A percentile compares a stretch with the other conserved stretches of the same genome.
Conservation (phyloP, 2,329 filamentous ascomycete species). For the Pestalotiopsis sp. region DNA sequence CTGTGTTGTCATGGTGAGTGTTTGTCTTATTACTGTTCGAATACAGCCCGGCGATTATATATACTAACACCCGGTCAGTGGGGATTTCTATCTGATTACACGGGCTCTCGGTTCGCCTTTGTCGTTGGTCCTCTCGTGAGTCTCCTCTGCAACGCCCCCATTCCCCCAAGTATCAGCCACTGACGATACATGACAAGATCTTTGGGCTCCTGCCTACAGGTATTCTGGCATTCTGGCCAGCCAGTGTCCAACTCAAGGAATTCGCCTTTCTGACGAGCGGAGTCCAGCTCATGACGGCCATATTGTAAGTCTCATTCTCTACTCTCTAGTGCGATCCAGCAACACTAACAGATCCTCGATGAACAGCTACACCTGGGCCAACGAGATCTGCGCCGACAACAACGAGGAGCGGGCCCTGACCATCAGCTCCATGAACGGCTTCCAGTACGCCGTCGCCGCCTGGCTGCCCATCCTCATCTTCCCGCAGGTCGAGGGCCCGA, state of each 20-base stretch:
- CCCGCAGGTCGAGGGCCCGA: slow-evolving; percentile 5
- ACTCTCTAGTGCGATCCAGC: not conserved
- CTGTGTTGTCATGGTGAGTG: slow-evolving; percentile 4
- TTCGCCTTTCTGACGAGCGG: slow-evolving; percentile 3
- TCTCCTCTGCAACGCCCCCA: not conserved
- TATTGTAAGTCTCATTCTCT: slow-evolving; percentile 4
- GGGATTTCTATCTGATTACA: slow-evolving; percentile 13
- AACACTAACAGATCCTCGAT: not conserved
- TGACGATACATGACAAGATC: not conserved
- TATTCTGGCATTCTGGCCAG: slow-evolving; percentile 10
- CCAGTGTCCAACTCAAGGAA: slow-evolving; percentile 3
- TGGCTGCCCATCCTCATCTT: slow-evolving; percentile 14
- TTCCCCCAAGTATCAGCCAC: not conserved
- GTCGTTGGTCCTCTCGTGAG: slow-evolving; percentile 11
- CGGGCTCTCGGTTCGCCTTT: slow-evolving; percentile 5
- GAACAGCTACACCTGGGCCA: slow-evolving; percentile 11
- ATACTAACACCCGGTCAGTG: not conserved
- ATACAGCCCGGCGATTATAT: not conserved
- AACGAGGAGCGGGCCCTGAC: slow-evolving; percentile 13
- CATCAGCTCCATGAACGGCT: slow-evolving; percentile 11
- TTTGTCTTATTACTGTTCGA: not conserved
- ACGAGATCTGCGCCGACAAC: slow-evolving; percentile 13
- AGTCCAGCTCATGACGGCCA: slow-evolving; percentile 13
- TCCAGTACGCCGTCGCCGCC: slow-evolving; percentile 12
- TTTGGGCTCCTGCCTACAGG: not conserved